phyloP scores from a whole-genome alignment of 78 protist species.

The Dictyostelium firmibasis region DNA sequence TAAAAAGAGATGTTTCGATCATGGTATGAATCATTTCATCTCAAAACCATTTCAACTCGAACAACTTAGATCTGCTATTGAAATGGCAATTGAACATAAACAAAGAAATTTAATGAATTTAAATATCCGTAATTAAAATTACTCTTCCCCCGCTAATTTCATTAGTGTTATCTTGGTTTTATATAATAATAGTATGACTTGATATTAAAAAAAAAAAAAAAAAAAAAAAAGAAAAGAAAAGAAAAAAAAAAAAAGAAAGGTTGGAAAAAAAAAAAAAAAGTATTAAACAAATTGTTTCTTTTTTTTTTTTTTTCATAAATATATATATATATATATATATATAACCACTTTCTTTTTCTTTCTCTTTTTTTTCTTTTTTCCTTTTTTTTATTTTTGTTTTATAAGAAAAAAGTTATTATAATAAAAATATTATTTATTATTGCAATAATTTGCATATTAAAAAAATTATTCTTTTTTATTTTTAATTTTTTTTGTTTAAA shows the following conservation, averaged over 20 bases:
- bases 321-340: too few relatives aligned
- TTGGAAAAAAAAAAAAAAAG: background rate
- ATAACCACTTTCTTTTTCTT: too few relatives aligned
- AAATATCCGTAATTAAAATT: background rate
- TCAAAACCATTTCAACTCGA: constrained; percentile 79
- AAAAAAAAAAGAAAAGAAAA: background rate
- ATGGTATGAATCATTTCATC: constrained; percentile 79
- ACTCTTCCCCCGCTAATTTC: too few relatives aligned
- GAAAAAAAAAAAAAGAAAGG: background rate
- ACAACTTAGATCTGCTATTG: constrained; percentile 56
- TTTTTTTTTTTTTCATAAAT: too few relatives aligned
- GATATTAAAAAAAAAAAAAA: background rate
- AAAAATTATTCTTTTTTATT: background rate
- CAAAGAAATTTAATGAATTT: background rate
- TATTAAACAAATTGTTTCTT: background rate
- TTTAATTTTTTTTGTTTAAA: too few relatives aligned
- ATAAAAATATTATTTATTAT: background rate
- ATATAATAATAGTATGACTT: too few relatives aligned
- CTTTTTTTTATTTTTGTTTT: background rate
- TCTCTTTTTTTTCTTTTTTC: too few relatives aligned
- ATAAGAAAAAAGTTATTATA: background rate
- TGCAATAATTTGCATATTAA: background rate
- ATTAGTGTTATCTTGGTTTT: too few relatives aligned
- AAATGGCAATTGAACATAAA: constrained; percentile 61
- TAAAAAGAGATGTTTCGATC: constrained; percentile 66